Base-by-base conservation (phyloP, 148 eudicot species). In the Fagopyrum homotropicum region DNA sequence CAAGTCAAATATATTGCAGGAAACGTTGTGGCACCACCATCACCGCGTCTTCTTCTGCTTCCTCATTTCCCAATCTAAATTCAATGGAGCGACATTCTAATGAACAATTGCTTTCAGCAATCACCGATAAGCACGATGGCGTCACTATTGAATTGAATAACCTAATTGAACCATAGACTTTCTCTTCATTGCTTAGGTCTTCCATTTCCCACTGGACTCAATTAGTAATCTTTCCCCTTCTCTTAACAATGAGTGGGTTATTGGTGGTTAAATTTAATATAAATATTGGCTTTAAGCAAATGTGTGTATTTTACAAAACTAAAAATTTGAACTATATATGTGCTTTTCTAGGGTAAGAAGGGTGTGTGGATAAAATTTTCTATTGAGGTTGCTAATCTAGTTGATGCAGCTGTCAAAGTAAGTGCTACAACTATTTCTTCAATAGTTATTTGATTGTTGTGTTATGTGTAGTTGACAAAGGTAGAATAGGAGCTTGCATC, bases 361-460 rank as follows among this genome's bases (percentile, higher is more conserved):
- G 87, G 90, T 48, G 76, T 91, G 8, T 91, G 97, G 97, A 76
- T 91, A 52, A 89, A 87, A 78, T 75, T 91, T 68, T 85, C 89
- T 14, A 83, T 91, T 59, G 79, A 85, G 75, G 85, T 83, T 56
- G 88, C 75, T 52, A 86, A 82, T 77, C 91, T 91, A 76, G 86
- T 91, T 76, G 87, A 86, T 64, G 69, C 83, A 75, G 87, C 88
- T 45, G 90, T 91, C 47, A 84, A 86, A 85, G 91, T 88, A 57
- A 59, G 74, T 47, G 54, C n/a, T 47, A 17, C n/a, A 50, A 8
- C 43, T 72, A 7, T 14, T 48, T 72, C n/a, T 44, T 47, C 9
- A 47, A 48, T 47, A n/a, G 19, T 43, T 72, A 26, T 49, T 72
- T 9, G 12, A 35, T 35, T 56, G 30, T 48, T 48, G 7, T 48